Base-by-base conservation (phyloP, 495 filamentous ascomycete species). In the Lepidopterella palustris region DNA sequence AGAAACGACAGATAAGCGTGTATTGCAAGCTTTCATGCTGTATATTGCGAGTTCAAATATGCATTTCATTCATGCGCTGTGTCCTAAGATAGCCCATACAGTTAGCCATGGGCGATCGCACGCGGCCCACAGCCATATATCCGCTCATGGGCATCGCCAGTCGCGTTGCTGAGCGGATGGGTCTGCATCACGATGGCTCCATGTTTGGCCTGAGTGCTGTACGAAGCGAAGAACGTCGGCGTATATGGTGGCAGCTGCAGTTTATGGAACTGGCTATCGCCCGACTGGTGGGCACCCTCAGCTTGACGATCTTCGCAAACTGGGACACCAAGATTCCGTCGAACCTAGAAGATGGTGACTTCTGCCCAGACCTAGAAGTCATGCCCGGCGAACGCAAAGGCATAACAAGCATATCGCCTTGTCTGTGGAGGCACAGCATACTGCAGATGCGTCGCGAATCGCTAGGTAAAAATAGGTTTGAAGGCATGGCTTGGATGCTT, bases 331-430 rank as follows among this genome's bases (percentile, higher is more conserved):
- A 20, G 31, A 55, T 55, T 2, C 52, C 52, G 2, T 29, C 52
- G 52, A 55, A 55, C 52, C 25, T 55, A 21, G 52, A 55, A 55
- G 52, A 55, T 18, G 6, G 52, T 40, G 52, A 55, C 21, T 55
- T 55, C 2, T 15, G 31, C 15, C 52, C 52, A 1, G 52, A 42
- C 21, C 47, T 27, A 15, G 47, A 51, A 51, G 47, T 15, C 47
- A 51, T 51, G 47, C 47, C 47, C 8, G 2, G 2, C 6, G 39
- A 42, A 6, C 39, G 39, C 39, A 42, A 9, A 42, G 39, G 39
- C 6, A 2, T 42, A 42, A 42, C 39, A 42, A 42, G 6, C 39
- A 42, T 42, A 6, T 42, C 39, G 39, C 39, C 39, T 8, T 42
- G 39, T 8, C 39, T 42, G 6, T 42, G 39, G 39, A 42, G 39